phyloP scores from a whole-genome alignment of 2,329 filamentous ascomycete species.

The Scorias spongiosa region DNA sequence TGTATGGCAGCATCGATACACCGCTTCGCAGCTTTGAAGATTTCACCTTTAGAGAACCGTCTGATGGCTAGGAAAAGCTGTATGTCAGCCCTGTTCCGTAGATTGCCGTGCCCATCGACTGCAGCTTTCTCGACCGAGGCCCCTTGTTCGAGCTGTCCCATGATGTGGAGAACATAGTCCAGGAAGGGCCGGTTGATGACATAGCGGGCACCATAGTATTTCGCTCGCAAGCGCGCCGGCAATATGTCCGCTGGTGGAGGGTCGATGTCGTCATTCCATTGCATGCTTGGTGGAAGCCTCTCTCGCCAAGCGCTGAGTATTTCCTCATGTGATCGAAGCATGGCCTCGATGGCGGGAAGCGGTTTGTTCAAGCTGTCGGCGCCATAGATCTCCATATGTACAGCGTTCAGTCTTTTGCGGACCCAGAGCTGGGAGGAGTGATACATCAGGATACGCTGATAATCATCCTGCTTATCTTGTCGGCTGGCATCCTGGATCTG shows the following conservation, averaged over 20 bases:
- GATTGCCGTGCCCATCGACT: conserved; percentile 15
- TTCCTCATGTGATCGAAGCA: conserved; percentile 18
- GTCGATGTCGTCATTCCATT: conserved; percentile 48
- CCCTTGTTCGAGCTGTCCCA: conserved; percentile 16
- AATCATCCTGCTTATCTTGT: conserved; percentile 6
- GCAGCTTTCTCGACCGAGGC: conserved; percentile 12
- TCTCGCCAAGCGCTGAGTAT: conserved; percentile 37
- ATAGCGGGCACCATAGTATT: conserved; percentile 85
- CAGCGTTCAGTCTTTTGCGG: conserved; percentile 40
- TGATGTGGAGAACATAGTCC: conserved; percentile 42
- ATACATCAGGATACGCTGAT: conserved; percentile 35
- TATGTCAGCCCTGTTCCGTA: conserved; percentile 18
- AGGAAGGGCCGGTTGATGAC: conserved; percentile 76
- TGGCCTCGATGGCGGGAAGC: conserved; percentile 12
- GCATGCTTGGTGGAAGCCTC: conserved; percentile 37
- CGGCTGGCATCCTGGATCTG: conserved; percentile 10
- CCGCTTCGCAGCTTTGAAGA: conserved; percentile 19
- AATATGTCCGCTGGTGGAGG: conserved; percentile 62
- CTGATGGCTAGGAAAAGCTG: conserved; percentile 22
- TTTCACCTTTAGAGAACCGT: conserved; percentile 11
- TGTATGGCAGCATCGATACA: conserved; percentile 63
- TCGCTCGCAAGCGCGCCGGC: conserved; percentile 68
- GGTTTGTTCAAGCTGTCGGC: conserved; percentile 11
- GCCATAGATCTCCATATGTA: conserved; percentile 41
- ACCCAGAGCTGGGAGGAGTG: conserved; percentile 49